phyloP scores from a whole-genome alignment of 108 stramenopile species.

The Aurantiochytrium sp. region DNA sequence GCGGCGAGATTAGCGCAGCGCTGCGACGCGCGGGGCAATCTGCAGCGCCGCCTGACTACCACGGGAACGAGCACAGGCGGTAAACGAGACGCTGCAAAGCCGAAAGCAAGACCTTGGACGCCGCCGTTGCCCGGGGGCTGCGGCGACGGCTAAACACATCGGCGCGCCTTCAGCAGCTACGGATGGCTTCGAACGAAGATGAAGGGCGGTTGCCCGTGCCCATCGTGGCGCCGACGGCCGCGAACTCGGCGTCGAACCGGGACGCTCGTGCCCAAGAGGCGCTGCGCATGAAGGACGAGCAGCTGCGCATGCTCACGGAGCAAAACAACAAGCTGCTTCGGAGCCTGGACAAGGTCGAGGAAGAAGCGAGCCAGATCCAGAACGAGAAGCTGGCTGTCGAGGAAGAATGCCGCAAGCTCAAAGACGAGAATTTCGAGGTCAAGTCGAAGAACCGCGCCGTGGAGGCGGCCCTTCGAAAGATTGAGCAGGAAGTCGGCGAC shows the following conservation, averaged over 20 bases:
- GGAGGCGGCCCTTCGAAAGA: conserved; percentile 55
- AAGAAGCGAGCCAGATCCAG: conserved; percentile 60
- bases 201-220: not conserved
- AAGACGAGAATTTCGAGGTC: conserved; percentile 62
- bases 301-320: conserved; percentile 65
- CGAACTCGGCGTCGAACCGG: conserved; percentile 16
- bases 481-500: conserved; percentile 56
- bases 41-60: too few species aligned
- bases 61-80: too few species aligned
- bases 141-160: too few species aligned
- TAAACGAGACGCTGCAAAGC: too few species aligned
- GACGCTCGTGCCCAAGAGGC: conserved; percentile 65
- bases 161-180: too few species aligned
- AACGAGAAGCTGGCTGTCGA: conserved; percentile 54
- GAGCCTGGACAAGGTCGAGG: conserved; percentile 63
- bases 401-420: conserved; percentile 62
- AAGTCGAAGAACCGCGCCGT: conserved; percentile 56
- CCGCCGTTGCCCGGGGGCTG: too few species aligned
- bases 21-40: too few species aligned
- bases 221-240: not conserved
- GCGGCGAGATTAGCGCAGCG: too few species aligned
- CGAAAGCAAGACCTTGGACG: too few species aligned
- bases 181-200: not conserved
- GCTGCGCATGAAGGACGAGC: conserved; percentile 73
- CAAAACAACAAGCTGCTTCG: conserved; percentile 66